Evolutionary conservation across 768 basidiomycete species (phyloP).

Genomic region (Rhodotorula kratochvilovae): DNA sequence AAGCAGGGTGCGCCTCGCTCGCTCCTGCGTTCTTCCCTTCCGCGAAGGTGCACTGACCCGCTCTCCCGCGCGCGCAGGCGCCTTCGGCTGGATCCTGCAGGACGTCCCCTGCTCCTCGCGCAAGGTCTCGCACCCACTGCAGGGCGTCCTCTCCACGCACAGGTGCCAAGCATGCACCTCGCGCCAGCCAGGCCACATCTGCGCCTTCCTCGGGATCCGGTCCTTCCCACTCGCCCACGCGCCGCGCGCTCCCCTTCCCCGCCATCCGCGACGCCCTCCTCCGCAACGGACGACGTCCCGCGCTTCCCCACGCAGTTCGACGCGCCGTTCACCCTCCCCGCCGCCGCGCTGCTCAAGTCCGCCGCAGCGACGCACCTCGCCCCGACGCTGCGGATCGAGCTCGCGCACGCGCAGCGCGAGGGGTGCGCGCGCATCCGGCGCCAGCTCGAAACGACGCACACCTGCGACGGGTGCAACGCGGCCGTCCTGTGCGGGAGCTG

Average conservation of each 20-base stretch:
- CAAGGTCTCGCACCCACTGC: background rate
- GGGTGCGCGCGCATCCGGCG: background rate
- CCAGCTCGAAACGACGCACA: slow-evolving; percentile 1
- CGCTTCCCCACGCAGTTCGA: slow-evolving; percentile 7
- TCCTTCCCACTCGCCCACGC: background rate
- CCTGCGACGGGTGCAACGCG: slow-evolving; percentile 28
- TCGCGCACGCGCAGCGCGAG: slow-evolving; percentile 10
- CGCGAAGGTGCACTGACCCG: background rate
- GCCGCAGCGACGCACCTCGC: background rate
- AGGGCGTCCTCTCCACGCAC: background rate
- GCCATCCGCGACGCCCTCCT: background rate
- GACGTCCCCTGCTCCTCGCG: background rate
- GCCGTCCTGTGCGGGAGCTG: slow-evolving; percentile 12
- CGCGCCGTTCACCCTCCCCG: background rate
- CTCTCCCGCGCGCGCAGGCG: background rate
- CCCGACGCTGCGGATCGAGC: background rate
- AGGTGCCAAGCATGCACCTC: slow-evolving; percentile 17
- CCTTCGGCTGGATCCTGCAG: background rate
- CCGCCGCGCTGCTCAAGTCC: slow-evolving; percentile 1
- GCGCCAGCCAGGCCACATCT: background rate
- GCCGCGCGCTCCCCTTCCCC: background rate
- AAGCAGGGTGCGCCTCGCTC: background rate
- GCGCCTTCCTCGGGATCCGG: slow-evolving; percentile 14
- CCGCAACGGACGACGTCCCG: background rate
- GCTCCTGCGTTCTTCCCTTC: too few species aligned